Evolutionary conservation across 129 eudicot species (phyloP), one percentile per base, ranked within the genome.

Genomic region (Lactuca sativa): DNA sequence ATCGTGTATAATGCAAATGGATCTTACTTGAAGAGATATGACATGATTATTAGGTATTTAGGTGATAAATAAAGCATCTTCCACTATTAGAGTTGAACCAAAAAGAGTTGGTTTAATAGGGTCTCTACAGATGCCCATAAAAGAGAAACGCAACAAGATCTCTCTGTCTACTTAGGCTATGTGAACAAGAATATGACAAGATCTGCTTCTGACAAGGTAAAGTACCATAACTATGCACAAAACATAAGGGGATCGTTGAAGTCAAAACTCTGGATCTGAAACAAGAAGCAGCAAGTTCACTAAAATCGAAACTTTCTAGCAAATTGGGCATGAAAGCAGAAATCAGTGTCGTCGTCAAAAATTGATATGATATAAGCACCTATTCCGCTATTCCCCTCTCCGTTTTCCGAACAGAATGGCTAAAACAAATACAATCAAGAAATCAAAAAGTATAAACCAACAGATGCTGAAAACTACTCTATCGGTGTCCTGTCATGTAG

Each of bases 201-300:
- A 59, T 48, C 54, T 56, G 36, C 36, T 69, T 54, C 38, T 2
- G 11, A 13, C 9, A 66, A 31, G 14, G 7, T 16, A 52, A 9
- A 15, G 17, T 16, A 67, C 18, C 17, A 69, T 36, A 36, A 6
- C 37, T 18, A 56, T 15, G 30, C 11, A 59, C 5, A 60, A 44
- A 21, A 59, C 48, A 71, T 30, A 41, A 5, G 48, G 3, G 5
- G 33, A 48, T 31, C 48, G 32, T 7, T 30, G 36, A 59, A 47
- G 48, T 47, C 59, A 71, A 59, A n/a, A 44, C 4, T 31, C 58
- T 59, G 32, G 67, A 71, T 71, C 75, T 59, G 17, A 59, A 33
- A 57, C 25, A 6, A 43, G 18, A 68, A 56, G 32, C 30, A 56
- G 15, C 64, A 41, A 40, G 40, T 69, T 56, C 55, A 25, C 15